Evolutionary conservation across 164 flowering plant species (phyloP).

Genomic region (Tinospora cordifolia): DNA sequence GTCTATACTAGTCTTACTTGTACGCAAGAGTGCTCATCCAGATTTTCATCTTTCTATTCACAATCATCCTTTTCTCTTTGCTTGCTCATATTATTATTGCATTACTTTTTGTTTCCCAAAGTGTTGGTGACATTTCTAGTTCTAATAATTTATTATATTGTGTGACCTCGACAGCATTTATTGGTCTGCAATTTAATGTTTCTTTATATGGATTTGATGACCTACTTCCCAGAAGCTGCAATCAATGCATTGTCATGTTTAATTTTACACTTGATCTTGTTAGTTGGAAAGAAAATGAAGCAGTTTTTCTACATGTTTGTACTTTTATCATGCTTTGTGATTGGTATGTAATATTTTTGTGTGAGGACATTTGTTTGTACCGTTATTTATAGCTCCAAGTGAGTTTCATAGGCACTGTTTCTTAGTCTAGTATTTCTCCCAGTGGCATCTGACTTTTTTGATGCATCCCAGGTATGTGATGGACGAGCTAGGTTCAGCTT

Average conservation of each 20-base stretch:
- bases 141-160: no score
- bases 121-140: no score
- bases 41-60: no score
- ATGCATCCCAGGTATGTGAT: slow-evolving; percentile 68
- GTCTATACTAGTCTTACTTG: no score
- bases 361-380: not conserved
- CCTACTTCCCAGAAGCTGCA: not conserved
- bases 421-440: not conserved
- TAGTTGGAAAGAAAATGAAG: not conserved
- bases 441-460: slow-evolving; percentile 9
- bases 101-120: no score
- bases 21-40: no score
- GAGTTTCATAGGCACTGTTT: not conserved
- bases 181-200: no score
- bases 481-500: slow-evolving; percentile 98
- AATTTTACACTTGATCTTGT: not conserved
- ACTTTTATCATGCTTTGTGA: not conserved
- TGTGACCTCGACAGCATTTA: no score
- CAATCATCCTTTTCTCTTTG: no score
- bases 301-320: not conserved
- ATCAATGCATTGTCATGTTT: not conserved
- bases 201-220: no score
- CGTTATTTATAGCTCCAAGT: not conserved
- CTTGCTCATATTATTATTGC: no score
- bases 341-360: not conserved